phyloP scores from a whole-genome alignment of 2,329 filamentous ascomycete genomes.

The Onygena corvina region DNA sequence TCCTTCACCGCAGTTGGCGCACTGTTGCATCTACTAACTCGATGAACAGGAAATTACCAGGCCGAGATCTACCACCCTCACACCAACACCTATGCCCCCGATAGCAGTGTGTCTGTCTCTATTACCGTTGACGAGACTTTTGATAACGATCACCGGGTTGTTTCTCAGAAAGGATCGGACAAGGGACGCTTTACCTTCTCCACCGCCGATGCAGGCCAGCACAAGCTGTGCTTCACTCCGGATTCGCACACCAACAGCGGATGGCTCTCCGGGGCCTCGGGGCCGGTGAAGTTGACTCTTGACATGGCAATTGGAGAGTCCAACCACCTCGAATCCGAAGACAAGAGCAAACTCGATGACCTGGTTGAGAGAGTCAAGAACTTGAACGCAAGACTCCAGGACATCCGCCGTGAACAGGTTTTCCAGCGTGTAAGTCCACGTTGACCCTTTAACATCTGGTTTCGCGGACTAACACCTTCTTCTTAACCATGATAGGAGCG shows the following conservation, averaged over 20 bases:
- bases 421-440: conserved; percentile 65
- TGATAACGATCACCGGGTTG: conserved; percentile 93
- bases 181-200: conserved; percentile 89
- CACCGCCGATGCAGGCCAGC: conserved; percentile 85
- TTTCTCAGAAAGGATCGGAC: conserved; percentile 66
- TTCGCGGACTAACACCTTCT: too few species aligned
- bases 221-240: conserved; percentile 88
- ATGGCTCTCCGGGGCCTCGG: conserved; percentile 61
- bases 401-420: conserved; percentile 87
- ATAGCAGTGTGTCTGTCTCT: conserved; percentile 66
- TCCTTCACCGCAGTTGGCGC: not conserved
- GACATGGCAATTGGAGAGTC: conserved; percentile 93
- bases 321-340: conserved; percentile 80
- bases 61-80: conserved; percentile 73
- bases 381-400: conserved; percentile 71
- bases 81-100: conserved; percentile 54
- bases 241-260: conserved; percentile 54
- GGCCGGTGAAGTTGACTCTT: conserved; percentile 70
- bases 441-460: too few species aligned
- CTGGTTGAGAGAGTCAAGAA: conserved; percentile 81
- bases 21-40: conserved; percentile 4
- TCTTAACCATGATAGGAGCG: conserved; percentile 56
- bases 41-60: conserved; percentile 59
- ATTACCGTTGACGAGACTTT: conserved; percentile 94
- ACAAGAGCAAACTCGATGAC: conserved; percentile 86